Percentiles rank a stretch among this genome's conserved stretches.
Evolutionary conservation across 345 rosid genomes (phyloP).

Genomic region (Salix suchowensis): DNA sequence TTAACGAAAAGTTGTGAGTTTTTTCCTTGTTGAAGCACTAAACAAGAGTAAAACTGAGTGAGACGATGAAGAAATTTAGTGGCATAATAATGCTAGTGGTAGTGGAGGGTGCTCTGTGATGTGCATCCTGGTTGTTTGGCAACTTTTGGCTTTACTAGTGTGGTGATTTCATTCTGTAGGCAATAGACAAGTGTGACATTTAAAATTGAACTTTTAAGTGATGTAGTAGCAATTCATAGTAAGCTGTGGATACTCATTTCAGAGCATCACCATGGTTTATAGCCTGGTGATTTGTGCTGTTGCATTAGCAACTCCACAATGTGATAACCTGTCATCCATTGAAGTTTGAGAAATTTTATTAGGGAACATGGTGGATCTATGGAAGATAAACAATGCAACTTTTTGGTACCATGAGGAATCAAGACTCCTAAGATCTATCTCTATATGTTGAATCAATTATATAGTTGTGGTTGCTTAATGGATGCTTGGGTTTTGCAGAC

Average conservation of each 20-base stretch:
- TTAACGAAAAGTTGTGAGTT: neutral
- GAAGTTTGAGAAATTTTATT: neutral
- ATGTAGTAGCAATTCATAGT: neutral
- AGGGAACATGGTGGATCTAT: neutral
- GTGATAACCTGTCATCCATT: neutral
- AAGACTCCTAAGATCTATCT: neutral
- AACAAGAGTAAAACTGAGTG: neutral
- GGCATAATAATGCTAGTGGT: too few species aligned
- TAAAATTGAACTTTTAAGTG: too few species aligned
- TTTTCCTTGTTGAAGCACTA: neutral
- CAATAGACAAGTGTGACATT: too few species aligned
- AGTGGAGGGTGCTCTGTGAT: too few species aligned
- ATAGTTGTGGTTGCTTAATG: neutral
- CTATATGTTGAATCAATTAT: neutral
- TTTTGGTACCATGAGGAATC: neutral
- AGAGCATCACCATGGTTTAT: neutral
- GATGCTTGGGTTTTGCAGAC: neutral
- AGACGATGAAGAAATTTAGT: neutral
- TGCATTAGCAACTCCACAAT: neutral
- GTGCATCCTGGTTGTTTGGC: too few species aligned
- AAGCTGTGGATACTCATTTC: neutral
- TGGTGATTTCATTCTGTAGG: too few species aligned
- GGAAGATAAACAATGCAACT: neutral
- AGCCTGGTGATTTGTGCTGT: neutral
- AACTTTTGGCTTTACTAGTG: too few species aligned